Conservation (phyloP, 2,329 filamentous ascomycete species). For the Pseudovirgaria hyperparasitica region DNA sequence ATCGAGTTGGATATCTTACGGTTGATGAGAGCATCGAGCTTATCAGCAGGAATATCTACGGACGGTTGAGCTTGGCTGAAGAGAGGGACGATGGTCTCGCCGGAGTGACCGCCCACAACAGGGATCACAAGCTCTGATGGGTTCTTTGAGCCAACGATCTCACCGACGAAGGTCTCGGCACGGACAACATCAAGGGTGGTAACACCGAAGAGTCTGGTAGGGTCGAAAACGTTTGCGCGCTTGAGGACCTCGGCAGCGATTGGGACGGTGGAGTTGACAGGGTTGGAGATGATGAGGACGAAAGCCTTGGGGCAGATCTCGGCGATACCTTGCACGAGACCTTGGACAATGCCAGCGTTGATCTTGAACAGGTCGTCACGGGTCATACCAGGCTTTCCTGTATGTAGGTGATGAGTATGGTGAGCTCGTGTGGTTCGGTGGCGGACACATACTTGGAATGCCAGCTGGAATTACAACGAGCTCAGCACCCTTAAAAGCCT, state of each 20-base stretch:
- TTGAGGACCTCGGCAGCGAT: slow-evolving; percentile 97
- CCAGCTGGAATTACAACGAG: slow-evolving; percentile 95
- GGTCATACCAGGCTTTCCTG: slow-evolving; percentile 98
- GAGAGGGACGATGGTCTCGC: slow-evolving; percentile 93
- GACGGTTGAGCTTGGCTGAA: slow-evolving; percentile 82
- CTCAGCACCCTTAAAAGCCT: slow-evolving; percentile 83
- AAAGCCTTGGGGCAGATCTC: slow-evolving; percentile 86
- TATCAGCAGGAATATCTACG: slow-evolving; percentile 73
- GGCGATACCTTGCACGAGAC: slow-evolving; percentile 76
- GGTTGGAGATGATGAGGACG: slow-evolving; percentile 96
- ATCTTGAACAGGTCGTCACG: slow-evolving; percentile 99
- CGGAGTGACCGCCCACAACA: slow-evolving; percentile 93
- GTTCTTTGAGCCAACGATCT: slow-evolving; percentile 69
- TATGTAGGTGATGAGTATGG: slow-evolving; percentile 8
- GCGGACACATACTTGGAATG: slow-evolving; percentile 65
- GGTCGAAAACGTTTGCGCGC: slow-evolving; percentile 82
- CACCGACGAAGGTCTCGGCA: slow-evolving; percentile 89
- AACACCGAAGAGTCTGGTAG: slow-evolving; percentile 93
- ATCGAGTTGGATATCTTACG: slow-evolving; percentile 37
- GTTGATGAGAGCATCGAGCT: slow-evolving; percentile 82
- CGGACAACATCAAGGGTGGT: slow-evolving; percentile 97
- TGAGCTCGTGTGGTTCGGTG: slow-evolving; percentile 2
- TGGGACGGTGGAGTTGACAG: slow-evolving; percentile 96
- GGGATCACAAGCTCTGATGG: slow-evolving; percentile 75
- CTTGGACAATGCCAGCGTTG: slow-evolving; percentile 96